A percentile compares a stretch with the other conserved stretches of the same genome.
Conservation (phyloP, 768 basidiomycete genomes). For the Russula sp. region DNA sequence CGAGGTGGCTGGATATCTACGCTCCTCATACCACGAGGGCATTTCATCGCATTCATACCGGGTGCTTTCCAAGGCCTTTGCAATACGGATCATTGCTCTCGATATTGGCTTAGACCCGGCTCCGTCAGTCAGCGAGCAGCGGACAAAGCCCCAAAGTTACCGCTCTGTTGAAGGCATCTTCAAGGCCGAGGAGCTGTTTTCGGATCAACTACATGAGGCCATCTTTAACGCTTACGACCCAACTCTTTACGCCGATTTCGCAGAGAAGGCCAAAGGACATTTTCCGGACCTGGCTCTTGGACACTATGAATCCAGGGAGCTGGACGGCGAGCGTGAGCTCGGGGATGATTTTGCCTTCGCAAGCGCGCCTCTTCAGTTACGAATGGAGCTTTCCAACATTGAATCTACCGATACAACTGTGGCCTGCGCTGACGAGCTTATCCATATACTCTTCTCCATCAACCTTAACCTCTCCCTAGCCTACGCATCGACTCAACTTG, state of each 20-base stretch:
- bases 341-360: constrained; percentile 79
- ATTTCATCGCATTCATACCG: constrained; percentile 62
- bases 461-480: constrained; percentile 85
- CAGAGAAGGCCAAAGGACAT: constrained; percentile 38
- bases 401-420: constrained; percentile 34
- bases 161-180: constrained; percentile 47
- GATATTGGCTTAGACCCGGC: constrained; percentile 62
- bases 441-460: constrained; percentile 59
- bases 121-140: constrained; percentile 23
- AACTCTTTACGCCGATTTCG: constrained; percentile 55
- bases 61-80: constrained; percentile 63
- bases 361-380: constrained; percentile 45
- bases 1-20: constrained; percentile 40
- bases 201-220: constrained; percentile 62
- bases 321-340: constrained; percentile 60
- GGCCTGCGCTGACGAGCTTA: constrained; percentile 40
- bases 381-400: constrained; percentile 45
- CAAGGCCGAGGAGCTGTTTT: constrained; percentile 54
- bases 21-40: constrained; percentile 51
- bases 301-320: constrained; percentile 56
- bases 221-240: constrained; percentile 67
- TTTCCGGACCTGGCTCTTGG: constrained; percentile 60
- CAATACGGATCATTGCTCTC: constrained; percentile 62
- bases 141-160: constrained; percentile 54
- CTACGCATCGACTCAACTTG: constrained; percentile 66